phyloP scores from a whole-genome alignment of 2,329 filamentous ascomycete species.

The Xylaria hypoxylon region DNA sequence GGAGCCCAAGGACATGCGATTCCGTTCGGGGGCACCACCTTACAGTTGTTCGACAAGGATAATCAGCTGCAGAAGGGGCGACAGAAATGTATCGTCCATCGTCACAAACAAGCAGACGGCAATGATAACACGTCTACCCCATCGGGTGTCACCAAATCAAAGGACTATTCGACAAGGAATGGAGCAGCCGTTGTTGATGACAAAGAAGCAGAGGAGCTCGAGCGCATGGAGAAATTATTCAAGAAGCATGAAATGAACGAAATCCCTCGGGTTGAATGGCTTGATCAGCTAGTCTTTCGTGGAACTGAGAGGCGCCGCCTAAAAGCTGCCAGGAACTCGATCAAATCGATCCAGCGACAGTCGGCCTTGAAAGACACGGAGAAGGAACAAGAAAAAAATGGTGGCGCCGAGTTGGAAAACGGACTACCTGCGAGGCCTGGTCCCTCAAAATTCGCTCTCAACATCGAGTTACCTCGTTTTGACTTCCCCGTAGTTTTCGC shows the following conservation, averaged over 20 bases:
- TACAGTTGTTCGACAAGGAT: constrained; percentile 91
- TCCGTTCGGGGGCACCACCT: constrained; percentile 93
- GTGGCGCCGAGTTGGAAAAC: constrained; percentile 47
- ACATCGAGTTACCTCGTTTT: constrained; percentile 92
- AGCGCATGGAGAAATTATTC: constrained; percentile 87
- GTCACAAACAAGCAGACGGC: constrained; percentile 86
- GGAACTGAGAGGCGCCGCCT: constrained; percentile 83
- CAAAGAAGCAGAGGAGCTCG: constrained; percentile 83
- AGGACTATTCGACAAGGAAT: constrained; percentile 62
- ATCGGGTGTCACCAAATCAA: constrained; percentile 69
- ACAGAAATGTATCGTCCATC: constrained; percentile 89
- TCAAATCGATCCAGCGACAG: constrained; percentile 67
- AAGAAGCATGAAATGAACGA: constrained; percentile 99
- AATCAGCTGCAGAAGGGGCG: constrained; percentile 91
- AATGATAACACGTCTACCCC: constrained; percentile 84
- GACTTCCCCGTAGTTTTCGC: constrained; percentile 96
- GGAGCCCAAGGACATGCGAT: constrained; percentile 80
- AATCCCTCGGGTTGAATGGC: constrained; percentile 91
- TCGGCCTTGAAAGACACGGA: constrained; percentile 52
- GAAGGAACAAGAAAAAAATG: constrained; percentile 51
- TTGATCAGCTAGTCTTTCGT: constrained; percentile 93
- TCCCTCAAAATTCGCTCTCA: constrained; percentile 78
- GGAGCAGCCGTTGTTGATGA: constrained; percentile 64
- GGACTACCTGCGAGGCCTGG: constrained; percentile 61
- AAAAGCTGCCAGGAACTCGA: constrained; percentile 71